Evolutionary conservation across 208 protist species (phyloP), one percentile per base, ranked within the genome.

Genomic region (Borovskyia barvae): DNA sequence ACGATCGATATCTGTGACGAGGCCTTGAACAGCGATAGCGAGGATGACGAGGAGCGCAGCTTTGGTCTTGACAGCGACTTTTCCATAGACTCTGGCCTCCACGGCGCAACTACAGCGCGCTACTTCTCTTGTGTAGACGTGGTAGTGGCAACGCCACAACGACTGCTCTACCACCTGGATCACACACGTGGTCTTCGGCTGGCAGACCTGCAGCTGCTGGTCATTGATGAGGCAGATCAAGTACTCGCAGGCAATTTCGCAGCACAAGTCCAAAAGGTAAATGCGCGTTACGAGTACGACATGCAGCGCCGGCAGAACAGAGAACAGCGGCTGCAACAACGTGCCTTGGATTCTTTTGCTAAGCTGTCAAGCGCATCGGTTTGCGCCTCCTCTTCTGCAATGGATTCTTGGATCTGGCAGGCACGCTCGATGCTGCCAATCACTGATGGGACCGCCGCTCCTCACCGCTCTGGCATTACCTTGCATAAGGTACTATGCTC

Each of bases 141-240:
- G 28, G 33, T 96, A n/a, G 72, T 96, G 30, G 51, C 86, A 33
- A 96, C 86, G 0, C 90, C 90, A 29, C 84, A 96, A 56, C 74
- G 82, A 0, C 70, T 96, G 20, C 74, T 96, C 7, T 72, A 80
- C 12, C 86, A 96, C 63, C 69, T 93, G 12, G 86, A 93, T 41
- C 54, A 55, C 56, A 91, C 83, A 12, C 56, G 54, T 15, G 85
- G 82, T 2, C 62, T 95, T 26, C 72, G 59, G 37, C 79, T 95
- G 11, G 64, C 56, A 1, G 42, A 64, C 32, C 74, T 96, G 29
- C 81, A 76, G 11, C 66, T 96, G 40, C 69, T 93, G 24, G 86
- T 96, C 36, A 87, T 96, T 37, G 90, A 96, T 64, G 90, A 96
- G 61, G 90, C 90, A 5, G 90, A 96, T 48, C 85, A 96, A 48